Percentiles rank a stretch among this genome's conserved stretches.
Evolutionary conservation across 441 rosid species (phyloP).

Genomic region (Gossypium aridum): DNA sequence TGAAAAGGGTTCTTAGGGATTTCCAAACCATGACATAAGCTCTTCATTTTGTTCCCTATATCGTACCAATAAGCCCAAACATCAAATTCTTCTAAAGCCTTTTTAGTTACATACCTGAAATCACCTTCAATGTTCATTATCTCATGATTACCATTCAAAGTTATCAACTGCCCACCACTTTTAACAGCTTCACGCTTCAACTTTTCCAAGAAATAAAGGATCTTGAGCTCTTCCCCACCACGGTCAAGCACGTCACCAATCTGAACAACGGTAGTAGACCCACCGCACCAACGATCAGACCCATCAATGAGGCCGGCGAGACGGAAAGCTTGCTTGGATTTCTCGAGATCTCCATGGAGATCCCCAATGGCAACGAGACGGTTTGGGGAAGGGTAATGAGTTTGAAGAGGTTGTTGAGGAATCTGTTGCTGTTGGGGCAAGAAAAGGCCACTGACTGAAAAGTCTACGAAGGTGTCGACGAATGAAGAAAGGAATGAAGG

Average conservation of each 20-base stretch:
- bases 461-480: slow-evolving; percentile 73
- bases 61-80: slow-evolving; percentile 73
- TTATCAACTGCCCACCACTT: slow-evolving; percentile 57
- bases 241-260: slow-evolving; percentile 82
- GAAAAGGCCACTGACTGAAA: slow-evolving; percentile 59
- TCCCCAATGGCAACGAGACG: slow-evolving; percentile 84
- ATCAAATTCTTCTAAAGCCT: slow-evolving; percentile 58
- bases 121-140: slow-evolving; percentile 88
- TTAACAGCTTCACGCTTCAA: slow-evolving; percentile 63
- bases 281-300: slow-evolving; percentile 61
- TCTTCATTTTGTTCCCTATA: slow-evolving; percentile 61
- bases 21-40: slow-evolving; percentile 43
- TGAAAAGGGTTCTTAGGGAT: slow-evolving; percentile 42
- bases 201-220: slow-evolving; percentile 69
- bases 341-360: slow-evolving; percentile 76
- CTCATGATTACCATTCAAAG: slow-evolving; percentile 92
- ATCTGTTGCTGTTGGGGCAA: slow-evolving; percentile 24
- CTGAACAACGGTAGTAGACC: slow-evolving; percentile 70
- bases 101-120: slow-evolving; percentile 54
- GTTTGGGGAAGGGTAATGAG: slow-evolving; percentile 37
- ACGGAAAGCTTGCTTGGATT: slow-evolving; percentile 54
- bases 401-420: slow-evolving; percentile 14
- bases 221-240: slow-evolving; percentile 72
- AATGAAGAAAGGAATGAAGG: slow-evolving; percentile 60
- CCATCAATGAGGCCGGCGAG: slow-evolving; percentile 68